Conservation (phyloP, 495 filamentous ascomycete species). For the Hypoxylon fragiforme region DNA sequence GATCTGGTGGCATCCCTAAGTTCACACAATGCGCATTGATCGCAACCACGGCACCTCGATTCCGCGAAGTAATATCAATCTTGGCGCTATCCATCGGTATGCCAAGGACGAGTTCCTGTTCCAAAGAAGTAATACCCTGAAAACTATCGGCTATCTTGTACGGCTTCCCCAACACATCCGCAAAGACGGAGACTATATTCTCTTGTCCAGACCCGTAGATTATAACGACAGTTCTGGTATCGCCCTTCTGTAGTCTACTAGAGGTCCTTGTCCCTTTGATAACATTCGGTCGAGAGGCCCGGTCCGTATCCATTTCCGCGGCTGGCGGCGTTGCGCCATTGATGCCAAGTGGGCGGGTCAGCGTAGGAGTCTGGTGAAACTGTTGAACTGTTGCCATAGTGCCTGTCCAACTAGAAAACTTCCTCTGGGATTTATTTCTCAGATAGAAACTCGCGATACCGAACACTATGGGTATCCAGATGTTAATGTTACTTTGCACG, state of each 20-base stretch:
- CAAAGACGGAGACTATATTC: constrained; percentile 66
- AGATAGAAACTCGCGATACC: not conserved
- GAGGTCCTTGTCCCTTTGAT: constrained; percentile 36
- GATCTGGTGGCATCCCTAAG: constrained; percentile 66
- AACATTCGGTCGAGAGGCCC: constrained; percentile 23
- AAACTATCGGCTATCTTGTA: constrained; percentile 59
- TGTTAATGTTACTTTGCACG: constrained; percentile 15
- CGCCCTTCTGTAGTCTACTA: constrained; percentile 46
- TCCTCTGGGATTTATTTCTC: not conserved
- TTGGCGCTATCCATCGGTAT: constrained; percentile 57
- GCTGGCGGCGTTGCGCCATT: constrained; percentile 27
- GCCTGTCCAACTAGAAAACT: constrained; percentile 13
- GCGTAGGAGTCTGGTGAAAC: constrained; percentile 41
- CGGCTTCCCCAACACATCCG: constrained; percentile 69
- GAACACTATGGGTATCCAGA: constrained; percentile 7
- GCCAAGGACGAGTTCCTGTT: constrained; percentile 61
- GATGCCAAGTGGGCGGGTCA: constrained; percentile 38
- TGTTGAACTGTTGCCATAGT: constrained; percentile 45
- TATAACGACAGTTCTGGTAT: constrained; percentile 61
- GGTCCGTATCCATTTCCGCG: constrained; percentile 38
- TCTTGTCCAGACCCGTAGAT: constrained; percentile 65
- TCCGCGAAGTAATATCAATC: constrained; percentile 52
- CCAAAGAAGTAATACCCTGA: constrained; percentile 50
- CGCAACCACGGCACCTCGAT: constrained; percentile 56
- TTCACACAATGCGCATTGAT: constrained; percentile 77